Conservation (phyloP, 257 asterid species). For the Solanum clarkiae region DNA sequence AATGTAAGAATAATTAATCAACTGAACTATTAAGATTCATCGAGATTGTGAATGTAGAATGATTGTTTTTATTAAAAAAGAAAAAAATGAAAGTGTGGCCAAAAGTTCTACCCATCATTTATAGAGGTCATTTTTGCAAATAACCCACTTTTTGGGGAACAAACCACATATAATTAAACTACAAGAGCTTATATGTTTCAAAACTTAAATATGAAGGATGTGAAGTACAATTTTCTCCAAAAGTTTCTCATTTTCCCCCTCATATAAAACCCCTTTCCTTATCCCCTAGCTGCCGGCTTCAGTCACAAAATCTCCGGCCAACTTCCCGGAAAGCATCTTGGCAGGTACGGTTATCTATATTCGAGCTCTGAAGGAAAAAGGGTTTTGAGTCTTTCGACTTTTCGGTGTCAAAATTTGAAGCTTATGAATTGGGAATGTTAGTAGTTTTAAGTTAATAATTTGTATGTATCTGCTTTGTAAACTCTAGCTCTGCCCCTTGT, state of each 20-base stretch:
- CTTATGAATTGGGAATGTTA: neutral
- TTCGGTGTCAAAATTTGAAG: neutral
- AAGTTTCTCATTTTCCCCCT: neutral
- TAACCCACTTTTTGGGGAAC: neutral
- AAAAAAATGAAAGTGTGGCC: neutral
- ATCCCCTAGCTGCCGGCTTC: neutral
- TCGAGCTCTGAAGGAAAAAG: neutral
- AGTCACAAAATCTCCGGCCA: neutral
- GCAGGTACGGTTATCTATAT: neutral
- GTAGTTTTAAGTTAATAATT: neutral
- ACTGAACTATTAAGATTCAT: no score
- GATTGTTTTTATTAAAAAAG: no score
- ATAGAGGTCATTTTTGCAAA: neutral
- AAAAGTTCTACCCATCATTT: neutral
- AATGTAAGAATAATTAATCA: no score
- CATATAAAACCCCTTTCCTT: neutral
- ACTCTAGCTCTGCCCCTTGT: neutral
- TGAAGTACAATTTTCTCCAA: neutral
- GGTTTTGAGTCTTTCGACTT: neutral
- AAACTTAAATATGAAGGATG: neutral
- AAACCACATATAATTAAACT: neutral
- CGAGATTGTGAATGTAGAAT: fast-evolving
- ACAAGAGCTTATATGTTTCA: neutral
- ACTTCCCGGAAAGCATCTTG: neutral
- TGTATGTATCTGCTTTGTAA: neutral